These are phyloP conservation scores for Malus sieversii DNA, from an alignment of 306 rosid species.

Conservation along the genomic window DNA sequence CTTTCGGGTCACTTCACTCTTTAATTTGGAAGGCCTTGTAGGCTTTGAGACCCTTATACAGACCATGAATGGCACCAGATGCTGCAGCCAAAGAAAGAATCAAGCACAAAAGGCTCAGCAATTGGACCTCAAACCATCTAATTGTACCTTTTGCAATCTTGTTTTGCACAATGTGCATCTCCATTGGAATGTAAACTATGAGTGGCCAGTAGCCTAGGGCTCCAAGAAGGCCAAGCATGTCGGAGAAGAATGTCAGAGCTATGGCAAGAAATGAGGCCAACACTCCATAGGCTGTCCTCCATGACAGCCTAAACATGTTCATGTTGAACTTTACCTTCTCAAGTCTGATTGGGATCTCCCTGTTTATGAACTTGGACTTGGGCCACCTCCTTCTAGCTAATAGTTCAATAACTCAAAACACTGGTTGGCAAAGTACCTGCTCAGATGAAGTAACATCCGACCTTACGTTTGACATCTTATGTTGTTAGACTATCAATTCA, in stretches of 20 bases:
- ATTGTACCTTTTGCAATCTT: constrained; percentile 28
- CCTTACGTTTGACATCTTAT: background rate
- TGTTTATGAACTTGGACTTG: constrained; percentile 28
- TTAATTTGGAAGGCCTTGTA: constrained; percentile 37
- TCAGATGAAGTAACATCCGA: background rate
- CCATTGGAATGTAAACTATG: constrained; percentile 47
- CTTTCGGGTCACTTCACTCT: constrained; percentile 13
- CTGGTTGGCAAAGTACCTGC: constrained; percentile 42
- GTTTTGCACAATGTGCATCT: constrained; percentile 44
- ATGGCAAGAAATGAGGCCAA: constrained; percentile 25
- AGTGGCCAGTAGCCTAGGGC: constrained; percentile 56
- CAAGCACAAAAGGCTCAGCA: constrained; percentile 32
- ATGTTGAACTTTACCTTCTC: constrained; percentile 16
- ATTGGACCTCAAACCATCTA: constrained; percentile 42
- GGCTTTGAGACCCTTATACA: constrained; percentile 22
- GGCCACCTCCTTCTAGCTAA: constrained; percentile 38
- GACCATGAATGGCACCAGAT: constrained; percentile 39
- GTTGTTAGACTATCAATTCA: no score
- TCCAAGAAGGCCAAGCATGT: constrained; percentile 55
- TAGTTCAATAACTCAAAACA: constrained; percentile 35
- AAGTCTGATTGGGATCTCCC: constrained; percentile 18
- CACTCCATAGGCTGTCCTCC: constrained; percentile 43
- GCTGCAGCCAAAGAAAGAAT: constrained; percentile 36
- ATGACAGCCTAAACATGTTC: constrained; percentile 44
- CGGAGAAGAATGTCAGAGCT: constrained; percentile 52